Conservation (phyloP, 1,284 basidiomycete genomes). For the Sanghuangporus weigelae region DNA sequence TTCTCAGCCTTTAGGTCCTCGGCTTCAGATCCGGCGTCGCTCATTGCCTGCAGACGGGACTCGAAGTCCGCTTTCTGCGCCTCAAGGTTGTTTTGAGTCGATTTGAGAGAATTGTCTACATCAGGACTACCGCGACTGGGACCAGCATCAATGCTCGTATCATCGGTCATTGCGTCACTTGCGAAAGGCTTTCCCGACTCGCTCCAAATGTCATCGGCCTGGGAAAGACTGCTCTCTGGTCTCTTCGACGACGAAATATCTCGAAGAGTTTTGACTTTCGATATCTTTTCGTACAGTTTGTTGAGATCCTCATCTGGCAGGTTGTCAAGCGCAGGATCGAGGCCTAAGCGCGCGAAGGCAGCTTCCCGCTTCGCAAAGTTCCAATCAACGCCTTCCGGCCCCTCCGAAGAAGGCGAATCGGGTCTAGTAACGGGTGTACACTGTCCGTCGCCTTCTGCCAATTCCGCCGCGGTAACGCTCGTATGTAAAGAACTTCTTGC, state of each 20-base stretch:
- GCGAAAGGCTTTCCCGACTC: constrained; percentile 69
- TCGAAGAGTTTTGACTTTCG: constrained; percentile 87
- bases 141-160: constrained; percentile 73
- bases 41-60: constrained; percentile 67
- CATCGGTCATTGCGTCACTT: constrained; percentile 75
- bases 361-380: constrained; percentile 90
- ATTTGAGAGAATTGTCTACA: constrained; percentile 55
- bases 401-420: constrained; percentile 69
- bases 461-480: constrained; percentile 56
- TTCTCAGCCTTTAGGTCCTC: constrained; percentile 86
- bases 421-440: constrained; percentile 58
- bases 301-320: constrained; percentile 91
- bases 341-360: constrained; percentile 74
- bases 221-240: constrained; percentile 80
- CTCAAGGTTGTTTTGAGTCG: constrained; percentile 66
- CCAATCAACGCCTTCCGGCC: constrained; percentile 83
- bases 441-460: constrained; percentile 44
- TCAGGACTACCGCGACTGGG: constrained; percentile 66
- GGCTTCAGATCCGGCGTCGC: constrained; percentile 53
- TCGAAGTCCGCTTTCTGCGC: constrained; percentile 44
- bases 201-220: constrained; percentile 83
- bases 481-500: constrained; percentile 63
- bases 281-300: constrained; percentile 88
- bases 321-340: constrained; percentile 84
- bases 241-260: constrained; percentile 63